These are phyloP conservation scores for Diatrype stigma DNA, from an alignment of 2,329 filamentous ascomycete genomes.

Conservation along the genomic window DNA sequence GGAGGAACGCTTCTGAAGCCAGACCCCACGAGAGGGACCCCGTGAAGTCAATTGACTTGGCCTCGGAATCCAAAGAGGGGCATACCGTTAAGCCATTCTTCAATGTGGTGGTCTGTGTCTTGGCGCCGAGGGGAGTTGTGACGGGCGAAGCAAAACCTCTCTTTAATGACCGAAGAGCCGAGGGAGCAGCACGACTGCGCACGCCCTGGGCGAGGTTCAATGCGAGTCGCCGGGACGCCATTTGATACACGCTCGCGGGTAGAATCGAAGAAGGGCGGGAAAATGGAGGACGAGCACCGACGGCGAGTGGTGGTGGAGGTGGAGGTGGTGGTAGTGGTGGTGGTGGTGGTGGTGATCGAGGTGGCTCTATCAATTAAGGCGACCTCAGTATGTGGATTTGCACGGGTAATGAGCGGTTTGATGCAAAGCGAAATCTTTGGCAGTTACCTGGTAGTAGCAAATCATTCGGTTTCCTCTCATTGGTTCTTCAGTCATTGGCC, in stretches of 20 bases:
- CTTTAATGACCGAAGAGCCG: slow-evolving; percentile 70
- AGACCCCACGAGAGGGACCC: no score
- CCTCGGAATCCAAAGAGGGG: slow-evolving; percentile 6
- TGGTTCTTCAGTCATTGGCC: no score
- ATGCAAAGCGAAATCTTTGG: slow-evolving; percentile 29
- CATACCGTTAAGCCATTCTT: slow-evolving; percentile 94
- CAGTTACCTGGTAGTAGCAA: no score
- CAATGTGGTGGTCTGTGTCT: slow-evolving; percentile 93
- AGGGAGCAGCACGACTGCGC: slow-evolving; percentile 81
- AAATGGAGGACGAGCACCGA: slow-evolving; percentile 26
- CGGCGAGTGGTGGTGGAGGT: slow-evolving; percentile 1
- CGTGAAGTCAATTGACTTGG: slow-evolving; percentile 21
- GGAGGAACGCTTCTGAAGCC: no score
- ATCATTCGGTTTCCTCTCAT: slow-evolving; percentile 23
- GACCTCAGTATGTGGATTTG: slow-evolving; percentile 5
- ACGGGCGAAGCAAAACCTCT: slow-evolving; percentile 90
- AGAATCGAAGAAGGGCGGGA: slow-evolving; percentile 36
- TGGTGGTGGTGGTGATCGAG: slow-evolving; percentile 7
- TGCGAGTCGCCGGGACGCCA: slow-evolving; percentile 97
- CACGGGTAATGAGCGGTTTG: slow-evolving; percentile 51
- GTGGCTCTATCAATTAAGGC: neutral
- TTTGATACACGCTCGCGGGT: slow-evolving; percentile 38
- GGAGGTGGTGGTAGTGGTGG: slow-evolving; percentile 27
- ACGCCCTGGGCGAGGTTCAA: slow-evolving; percentile 88
- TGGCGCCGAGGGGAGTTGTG: slow-evolving; percentile 56